Base-by-base conservation (phyloP, 129 eudicot genomes). In the Chrysanthemum seticuspe region DNA sequence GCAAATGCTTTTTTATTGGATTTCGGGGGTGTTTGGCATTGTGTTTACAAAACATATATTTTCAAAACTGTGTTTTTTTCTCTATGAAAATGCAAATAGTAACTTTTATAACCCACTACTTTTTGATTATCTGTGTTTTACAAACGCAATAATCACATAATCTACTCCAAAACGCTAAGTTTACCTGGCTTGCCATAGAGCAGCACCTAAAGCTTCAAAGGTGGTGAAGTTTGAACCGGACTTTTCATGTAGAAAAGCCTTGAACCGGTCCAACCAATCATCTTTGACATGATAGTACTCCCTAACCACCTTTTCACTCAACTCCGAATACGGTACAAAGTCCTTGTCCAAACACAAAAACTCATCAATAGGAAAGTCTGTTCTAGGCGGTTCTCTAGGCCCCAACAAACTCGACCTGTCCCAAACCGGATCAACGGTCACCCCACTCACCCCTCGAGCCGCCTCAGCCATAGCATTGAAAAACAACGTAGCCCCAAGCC, bases 151-250 rank as follows among this genome's bases (percentile, higher is more conserved):
- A 40, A 40, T 40, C 47, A 40, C 10, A 40, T 40, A 40, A 40
- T 40, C 47, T 40, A 40, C 10, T 40, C 10, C 47, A 40, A 6
- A 40, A 40, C 2, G 47, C 10, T 40, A 36, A 36, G 53, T 50
- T 13, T 83, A 87, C 97, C 88, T 91, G 71, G 95, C 82, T 65
- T 85, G 89, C 95, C 97, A 91, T 56, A 91, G 81, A 73, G 75
- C 76, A 70, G 97, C 97, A 57, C 95, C 95, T 75, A 91, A 84
- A 3, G 91, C 97, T 85, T 91, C 97, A 60, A 91, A 91, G 51
- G 97, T 81, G 6, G 97, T 91, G 53, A 81, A 91, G 21, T 53
- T 91, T n/a, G 65, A 83, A 48, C 95, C 91, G 58, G 88, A 83
- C 55, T 77, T 80, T 68, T 87, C 81, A 31, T 73, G 66, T 1